Percentiles rank a stretch among this genome's conserved stretches.
phyloP scores from a whole-genome alignment of 2,329 filamentous ascomycete genomes.

The Pseudogymnoascus sp. region DNA sequence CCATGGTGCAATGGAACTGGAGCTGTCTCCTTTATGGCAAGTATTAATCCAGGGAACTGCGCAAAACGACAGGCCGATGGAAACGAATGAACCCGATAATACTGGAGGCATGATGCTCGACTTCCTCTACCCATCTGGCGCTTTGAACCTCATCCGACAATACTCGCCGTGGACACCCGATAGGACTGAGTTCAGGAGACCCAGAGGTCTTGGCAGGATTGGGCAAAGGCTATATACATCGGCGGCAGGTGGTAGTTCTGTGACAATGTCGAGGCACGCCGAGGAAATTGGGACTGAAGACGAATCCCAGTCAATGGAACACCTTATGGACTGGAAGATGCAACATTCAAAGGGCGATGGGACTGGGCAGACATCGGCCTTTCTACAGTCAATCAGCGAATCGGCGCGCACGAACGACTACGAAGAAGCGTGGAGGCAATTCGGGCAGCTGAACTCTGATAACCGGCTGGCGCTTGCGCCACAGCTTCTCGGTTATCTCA shows the following conservation, averaged over 20 bases:
- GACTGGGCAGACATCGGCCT: not conserved
- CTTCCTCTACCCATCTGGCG: slow-evolving; percentile 34
- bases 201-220: slow-evolving; percentile 15
- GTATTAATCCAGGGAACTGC: slow-evolving; percentile 19
- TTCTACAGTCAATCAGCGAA: not conserved
- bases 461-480: slow-evolving; percentile 18
- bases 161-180: slow-evolving; percentile 21
- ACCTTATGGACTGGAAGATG: not conserved
- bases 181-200: slow-evolving; percentile 19
- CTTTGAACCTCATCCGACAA: slow-evolving; percentile 29
- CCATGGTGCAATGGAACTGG: slow-evolving; percentile 36
- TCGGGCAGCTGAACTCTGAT: slow-evolving; percentile 18
- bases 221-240: slow-evolving; percentile 29
- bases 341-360: not conserved
- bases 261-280: not conserved
- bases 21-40: slow-evolving; percentile 26
- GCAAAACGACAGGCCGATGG: slow-evolving; percentile 13
- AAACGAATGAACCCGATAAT: slow-evolving; percentile 8
- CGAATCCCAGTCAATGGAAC: slow-evolving; percentile 11
- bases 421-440: slow-evolving; percentile 36
- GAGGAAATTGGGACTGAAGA: slow-evolving; percentile 10
- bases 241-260: slow-evolving; percentile 16
- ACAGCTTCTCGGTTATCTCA: slow-evolving; percentile 31
- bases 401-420: slow-evolving; percentile 16
- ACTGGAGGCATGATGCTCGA: slow-evolving; percentile 26